Conservation (phyloP, 306 rosid genomes). For the Vigna radiata region DNA sequence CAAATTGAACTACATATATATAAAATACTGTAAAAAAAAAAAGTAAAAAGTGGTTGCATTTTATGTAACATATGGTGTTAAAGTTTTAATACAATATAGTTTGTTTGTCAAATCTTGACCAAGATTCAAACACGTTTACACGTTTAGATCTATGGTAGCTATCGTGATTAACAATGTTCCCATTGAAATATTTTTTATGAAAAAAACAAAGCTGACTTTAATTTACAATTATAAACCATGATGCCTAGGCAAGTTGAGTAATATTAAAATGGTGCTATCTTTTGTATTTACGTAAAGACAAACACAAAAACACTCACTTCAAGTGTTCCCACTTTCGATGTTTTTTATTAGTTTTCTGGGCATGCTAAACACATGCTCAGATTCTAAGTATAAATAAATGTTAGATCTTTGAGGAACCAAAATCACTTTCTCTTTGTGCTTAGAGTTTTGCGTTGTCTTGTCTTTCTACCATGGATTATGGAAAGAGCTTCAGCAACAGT, state of each 20-base stretch:
- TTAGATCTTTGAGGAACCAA: not conserved
- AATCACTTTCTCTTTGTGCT: constrained; percentile 6
- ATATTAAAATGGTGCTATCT: not conserved
- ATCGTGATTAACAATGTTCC: constrained; percentile 13
- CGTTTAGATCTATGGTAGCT: not conserved
- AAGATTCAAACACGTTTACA: constrained; percentile 5
- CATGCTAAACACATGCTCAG: not conserved
- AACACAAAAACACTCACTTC: not conserved
- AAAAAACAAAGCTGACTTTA: not conserved
- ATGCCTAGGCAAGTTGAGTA: constrained; percentile 29
- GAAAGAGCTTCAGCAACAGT: constrained; percentile 39
- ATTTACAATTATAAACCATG: not conserved
- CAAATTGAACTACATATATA: no score
- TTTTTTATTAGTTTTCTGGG: not conserved
- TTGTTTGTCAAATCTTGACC: not conserved
- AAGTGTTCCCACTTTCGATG: constrained; percentile 16
- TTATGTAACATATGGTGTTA: no score
- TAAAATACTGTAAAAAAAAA: no score
- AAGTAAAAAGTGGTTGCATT: no score
- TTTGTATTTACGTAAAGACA: not conserved
- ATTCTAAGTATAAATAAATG: constrained; percentile 2
- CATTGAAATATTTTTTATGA: constrained; percentile 19
- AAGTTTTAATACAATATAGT: not conserved
- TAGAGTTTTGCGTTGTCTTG: not conserved
- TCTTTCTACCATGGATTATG: constrained; percentile 53